Evolutionary conservation across 2,329 filamentous ascomycete species (phyloP), one percentile per base, ranked within the genome.

Genomic region (Juglanconis sp.): DNA sequence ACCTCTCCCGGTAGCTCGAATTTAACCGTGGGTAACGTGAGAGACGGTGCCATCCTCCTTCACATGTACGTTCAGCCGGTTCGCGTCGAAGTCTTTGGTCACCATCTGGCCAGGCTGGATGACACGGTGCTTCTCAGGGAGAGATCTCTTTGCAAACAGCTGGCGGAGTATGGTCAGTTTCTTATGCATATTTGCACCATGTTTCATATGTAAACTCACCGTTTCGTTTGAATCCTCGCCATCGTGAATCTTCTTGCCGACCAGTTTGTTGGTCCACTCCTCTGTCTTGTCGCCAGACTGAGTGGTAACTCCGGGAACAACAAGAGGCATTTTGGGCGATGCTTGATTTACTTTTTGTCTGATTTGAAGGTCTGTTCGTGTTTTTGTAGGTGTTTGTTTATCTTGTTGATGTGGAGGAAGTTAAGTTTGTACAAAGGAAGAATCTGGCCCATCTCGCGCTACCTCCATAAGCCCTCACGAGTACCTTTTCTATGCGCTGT

Each of bases 211-310:
- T 10, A 30, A 13, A 67, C 79, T 57, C 73, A 87, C 86, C 8
- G 78, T 83, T 70, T 83, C 82, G 64, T 75, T 81, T 57, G 78
- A 77, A 17, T 73, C 70, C 38, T 61, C 58, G 15, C 73, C 68
- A 0, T 85, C 84, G 10, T 79, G 78, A 11, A 87, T 72, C 52
- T 79, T 87, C 82, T 88, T 88, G 69, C 86, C 86, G 50, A 85
- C 79, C 4, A 88, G 76, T 77, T 87, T 86, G 73, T 79, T 81
- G 65, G 74, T 76, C 86, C 86, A 88, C 67, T 85, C 77, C 61
- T 84, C 76, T 40, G 79, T 83, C 73, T 79, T 77, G 66, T 71
- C 73, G 64, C 71, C 71, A 46, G 77, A 72, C 63, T 74, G 75
- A 54, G 67, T 77, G 64, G 77, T 85, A 66, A 87, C 74, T 69